Evolutionary conservation across 129 eudicot genomes (phyloP), one percentile per base, ranked within the genome.

Genomic region (Solidago caesia): DNA sequence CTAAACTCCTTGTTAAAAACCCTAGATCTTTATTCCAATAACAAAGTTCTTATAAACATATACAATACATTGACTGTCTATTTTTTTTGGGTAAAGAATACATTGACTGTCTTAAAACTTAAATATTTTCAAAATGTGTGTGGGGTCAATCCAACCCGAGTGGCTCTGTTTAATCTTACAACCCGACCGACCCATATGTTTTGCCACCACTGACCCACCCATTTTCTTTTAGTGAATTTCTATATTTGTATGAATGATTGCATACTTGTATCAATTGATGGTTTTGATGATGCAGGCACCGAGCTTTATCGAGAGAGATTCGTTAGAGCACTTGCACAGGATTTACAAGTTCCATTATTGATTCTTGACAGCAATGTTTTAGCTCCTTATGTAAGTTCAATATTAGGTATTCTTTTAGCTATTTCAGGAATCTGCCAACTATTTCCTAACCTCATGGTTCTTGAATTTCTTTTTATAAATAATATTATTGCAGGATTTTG

Each of bases 231-330:
- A 33, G 39, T 33, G 39, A 33, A 33, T 33, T 33, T 33, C 39
- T 33, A 33, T 2, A 33, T 33, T 43, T 15, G 16, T 48, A 45
- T 5, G 12, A 43, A 45, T 56, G 44, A 42, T 10, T 56, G 39
- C 3, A 33, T 33, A 33, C 39, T 33, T 33, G 2, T 33, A 33
- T 33, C 39, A 33, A 10, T 73, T 62, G 44, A 67, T 59, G 64
- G 77, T 82, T 74, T 26, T 67, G 65, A 66, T 64, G 71, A 70
- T 76, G 63, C 73, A 94, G 99, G 99, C 43, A 94, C 96, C 55
- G 99, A 94, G 80, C 96, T 94, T 41, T 94, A 94, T 73, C 86
- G 97, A 57, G 99, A 94, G 82, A 91, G 99, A 81, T 57, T 94
- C 61, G 82, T 94, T 52, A 91, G 96, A 87, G 97, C 97, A 53